phyloP scores from a whole-genome alignment of 2,329 filamentous ascomycete genomes.

The Xylariomycetidae sp. region DNA sequence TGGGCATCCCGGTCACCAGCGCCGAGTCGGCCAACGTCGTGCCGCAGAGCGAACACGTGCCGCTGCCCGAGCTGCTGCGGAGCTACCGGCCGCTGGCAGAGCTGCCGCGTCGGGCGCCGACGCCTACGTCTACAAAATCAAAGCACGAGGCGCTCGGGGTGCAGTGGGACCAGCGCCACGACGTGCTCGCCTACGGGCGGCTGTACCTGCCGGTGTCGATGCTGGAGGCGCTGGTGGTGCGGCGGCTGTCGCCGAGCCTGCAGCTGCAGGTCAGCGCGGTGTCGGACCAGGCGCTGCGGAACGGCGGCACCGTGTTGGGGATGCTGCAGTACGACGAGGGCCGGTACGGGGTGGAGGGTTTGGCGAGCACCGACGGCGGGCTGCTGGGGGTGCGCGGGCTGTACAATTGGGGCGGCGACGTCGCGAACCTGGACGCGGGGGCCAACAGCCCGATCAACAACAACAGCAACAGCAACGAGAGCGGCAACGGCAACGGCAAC shows the following conservation, averaged over 20 bases:
- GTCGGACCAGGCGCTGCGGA: slow-evolving; percentile 63
- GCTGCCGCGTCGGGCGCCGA: slow-evolving; percentile 29
- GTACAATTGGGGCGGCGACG: slow-evolving; percentile 87
- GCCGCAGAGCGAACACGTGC: slow-evolving; percentile 65
- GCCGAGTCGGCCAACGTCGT: slow-evolving; percentile 52
- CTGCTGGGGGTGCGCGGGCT: slow-evolving; percentile 81
- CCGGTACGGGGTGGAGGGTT: slow-evolving; percentile 80
- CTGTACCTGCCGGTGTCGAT: slow-evolving; percentile 79
- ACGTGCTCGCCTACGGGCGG: slow-evolving; percentile 67
- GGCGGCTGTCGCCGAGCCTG: slow-evolving; percentile 68
- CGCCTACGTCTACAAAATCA: neutral
- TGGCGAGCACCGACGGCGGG: slow-evolving; percentile 89
- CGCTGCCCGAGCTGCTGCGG: slow-evolving; percentile 69
- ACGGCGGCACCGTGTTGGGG: slow-evolving; percentile 69
- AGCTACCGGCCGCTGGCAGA: slow-evolving; percentile 77
- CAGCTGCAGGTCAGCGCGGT: slow-evolving; percentile 78
- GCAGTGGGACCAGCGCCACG: slow-evolving; percentile 22
- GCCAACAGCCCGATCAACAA: no score
- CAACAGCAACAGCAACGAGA: slow-evolving; percentile 18
- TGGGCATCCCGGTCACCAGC: no score
- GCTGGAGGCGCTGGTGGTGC: slow-evolving; percentile 78
- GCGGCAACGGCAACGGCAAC: slow-evolving; percentile 8
- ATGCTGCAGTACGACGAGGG: slow-evolving; percentile 77
- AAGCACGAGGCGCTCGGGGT: slow-evolving; percentile 9
- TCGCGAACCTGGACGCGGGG: no score